Percentiles rank a stretch among this genome's conserved stretches.
These are phyloP conservation scores for Tetrapisispora nanseiensis DNA, from an alignment of 805 yeast genomes.

Conservation along the genomic window DNA sequence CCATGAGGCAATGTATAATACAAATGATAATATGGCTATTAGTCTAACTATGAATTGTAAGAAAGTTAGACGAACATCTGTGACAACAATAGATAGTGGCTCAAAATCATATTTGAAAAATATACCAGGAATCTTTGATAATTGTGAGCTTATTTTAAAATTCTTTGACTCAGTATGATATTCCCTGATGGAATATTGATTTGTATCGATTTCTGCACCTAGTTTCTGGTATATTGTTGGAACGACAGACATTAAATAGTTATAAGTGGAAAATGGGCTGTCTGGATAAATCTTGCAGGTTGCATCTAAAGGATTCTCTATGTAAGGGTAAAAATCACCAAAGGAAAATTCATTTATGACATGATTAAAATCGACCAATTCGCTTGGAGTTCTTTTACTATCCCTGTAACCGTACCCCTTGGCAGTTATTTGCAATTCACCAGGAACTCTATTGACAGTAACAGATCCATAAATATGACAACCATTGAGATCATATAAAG, in stretches of 20 bases:
- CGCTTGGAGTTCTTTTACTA: conserved; percentile 33
- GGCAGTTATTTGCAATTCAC: conserved; percentile 77
- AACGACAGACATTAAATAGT: conserved; percentile 68
- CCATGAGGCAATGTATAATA: conserved; percentile 63
- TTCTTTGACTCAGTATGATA: conserved; percentile 34
- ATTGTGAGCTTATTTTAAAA: neutral
- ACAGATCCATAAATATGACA: conserved; percentile 78
- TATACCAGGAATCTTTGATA: conserved; percentile 56
- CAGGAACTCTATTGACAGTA: conserved; percentile 77
- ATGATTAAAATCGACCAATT: conserved; percentile 69
- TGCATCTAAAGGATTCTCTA: conserved; percentile 79
- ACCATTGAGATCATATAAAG: conserved; percentile 35
- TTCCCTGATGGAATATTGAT: conserved; percentile 71
- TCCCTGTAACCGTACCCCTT: conserved; percentile 58
- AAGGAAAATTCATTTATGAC: conserved; percentile 78
- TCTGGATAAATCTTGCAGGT: conserved; percentile 48
- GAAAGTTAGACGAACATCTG: conserved; percentile 68
- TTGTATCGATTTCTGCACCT: conserved; percentile 67
- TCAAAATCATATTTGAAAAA: conserved; percentile 82
- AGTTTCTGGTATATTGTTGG: conserved; percentile 68
- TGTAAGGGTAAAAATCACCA: conserved; percentile 81
- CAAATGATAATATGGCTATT: conserved; percentile 76
- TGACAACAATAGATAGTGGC: conserved; percentile 61
- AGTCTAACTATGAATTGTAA: conserved; percentile 66
- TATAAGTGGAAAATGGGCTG: conserved; percentile 41